Evolutionary conservation across 345 rosid species (phyloP), one percentile per base, ranked within the genome.

Genomic region (Rhizophora apiculata): DNA sequence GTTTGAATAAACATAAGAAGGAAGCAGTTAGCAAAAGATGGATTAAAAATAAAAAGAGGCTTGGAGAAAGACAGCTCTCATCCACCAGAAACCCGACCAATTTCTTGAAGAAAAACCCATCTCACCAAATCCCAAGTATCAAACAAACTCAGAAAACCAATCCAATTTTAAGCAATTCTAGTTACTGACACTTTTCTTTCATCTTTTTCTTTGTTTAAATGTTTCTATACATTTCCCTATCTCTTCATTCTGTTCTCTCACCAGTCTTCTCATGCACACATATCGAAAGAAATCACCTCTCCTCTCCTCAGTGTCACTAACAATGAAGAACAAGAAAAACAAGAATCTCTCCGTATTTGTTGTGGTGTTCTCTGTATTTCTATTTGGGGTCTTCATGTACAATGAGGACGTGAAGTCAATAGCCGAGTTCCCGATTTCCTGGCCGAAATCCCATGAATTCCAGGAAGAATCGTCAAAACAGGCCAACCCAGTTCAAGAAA

Each of bases 381-480:
- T 95, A 34, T 88, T 95, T 24, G 96, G 91, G 13, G 67, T 77
- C 27, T 72, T 77, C 63, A 77, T 72, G 81, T 77, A 77, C 60
- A 77, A 72, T 6, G 81, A 77, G 55, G 77, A 77, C 31, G 77
- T 77, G 39, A 72, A 77, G 71, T 86, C 96, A 64, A 80, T 88
- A 1, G 84, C 88, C 0, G 85, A 85, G 58, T 91, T 89, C 22
- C 96, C 98, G 39, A 91, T 94, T 79, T 91, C 97, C 0, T 73
- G 80, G 79, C 84, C 77, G 0, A 88, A 63, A 54, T 68, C 75
- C 54, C 79, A 69, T 74, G 85, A 85, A 59, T 26, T 76, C 31
- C 87, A 69, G 53, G 83, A 83, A 36, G 78, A 76, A 20, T 63
- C 36, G 15, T 39, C 36, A 3, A 46, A 20, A 37, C 52, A 67